A percentile compares a stretch with the other conserved stretches of the same genome.
Evolutionary conservation across 83 land plant species (phyloP).

Genomic region (Picea engelmannii): DNA sequence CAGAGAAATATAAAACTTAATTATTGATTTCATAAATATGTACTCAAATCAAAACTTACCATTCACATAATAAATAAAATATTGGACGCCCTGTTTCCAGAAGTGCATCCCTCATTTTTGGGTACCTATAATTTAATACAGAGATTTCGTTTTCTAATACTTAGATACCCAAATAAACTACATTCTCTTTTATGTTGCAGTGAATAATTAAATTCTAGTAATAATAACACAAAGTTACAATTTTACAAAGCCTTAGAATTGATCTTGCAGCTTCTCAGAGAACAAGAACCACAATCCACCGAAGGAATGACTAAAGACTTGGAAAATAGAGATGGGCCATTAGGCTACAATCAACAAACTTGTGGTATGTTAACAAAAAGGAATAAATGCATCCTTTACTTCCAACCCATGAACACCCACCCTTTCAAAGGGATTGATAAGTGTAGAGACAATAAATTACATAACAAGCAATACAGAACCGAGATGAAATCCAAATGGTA

Average conservation of each 20-base stretch:
- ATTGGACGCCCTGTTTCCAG: slow-evolving; percentile 21
- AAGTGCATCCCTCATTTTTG: slow-evolving; percentile 26
- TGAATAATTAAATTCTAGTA: no score
- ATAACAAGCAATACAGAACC: neutral
- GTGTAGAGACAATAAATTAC: no score
- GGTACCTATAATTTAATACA: slow-evolving; percentile 17
- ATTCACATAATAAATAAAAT: slow-evolving; percentile 22
- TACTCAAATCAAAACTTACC: slow-evolving; percentile 6
- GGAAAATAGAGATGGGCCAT: neutral
- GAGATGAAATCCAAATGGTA: neutral
- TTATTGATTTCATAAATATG: no score
- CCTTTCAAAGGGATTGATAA: no score
- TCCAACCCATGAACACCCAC: no score
- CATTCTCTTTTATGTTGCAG: neutral
- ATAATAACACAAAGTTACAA: no score
- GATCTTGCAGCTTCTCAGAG: no score
- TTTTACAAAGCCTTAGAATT: no score
- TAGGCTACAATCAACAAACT: slow-evolving; percentile 44
- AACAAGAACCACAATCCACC: no score
- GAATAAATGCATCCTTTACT: no score
- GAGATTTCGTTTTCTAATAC: neutral
- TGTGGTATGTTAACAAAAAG: slow-evolving; percentile 13
- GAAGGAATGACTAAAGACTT: neutral
- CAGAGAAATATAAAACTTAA: no score
- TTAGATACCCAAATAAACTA: neutral